Base-by-base conservation (phyloP, 1,284 basidiomycete species). In the Ceraceosorus guamensis region DNA sequence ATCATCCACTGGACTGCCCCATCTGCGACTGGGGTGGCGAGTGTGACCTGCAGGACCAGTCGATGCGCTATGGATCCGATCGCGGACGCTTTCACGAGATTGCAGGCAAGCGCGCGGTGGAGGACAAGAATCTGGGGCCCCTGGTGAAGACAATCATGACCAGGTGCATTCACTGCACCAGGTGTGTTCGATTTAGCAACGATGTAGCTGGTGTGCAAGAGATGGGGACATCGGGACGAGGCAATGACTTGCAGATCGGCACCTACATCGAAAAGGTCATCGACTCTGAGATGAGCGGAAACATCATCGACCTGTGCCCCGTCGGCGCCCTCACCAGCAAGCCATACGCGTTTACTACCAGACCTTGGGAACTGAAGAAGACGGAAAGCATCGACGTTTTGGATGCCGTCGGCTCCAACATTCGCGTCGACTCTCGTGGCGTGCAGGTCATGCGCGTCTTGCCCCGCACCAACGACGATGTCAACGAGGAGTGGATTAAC, bases 401-500 rank as follows among this genome's bases (percentile, higher is more conserved):
- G 75, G 95, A 99, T 76, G 95, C 91, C n/a, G 80, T 99, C 53
- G 95, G 95, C 41, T 91, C 89, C 67, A 98, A 97, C 79, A 96
- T 99, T 76, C 87, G 91, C 53, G 83, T 98, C 61, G 93, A 99
- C 79, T 95, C 92, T 52, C 85, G 93, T 45, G 92, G 92, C 55
- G 86, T 93, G 8, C 85, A 91, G 77, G 93, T 98, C 63, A 98
- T 98, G 91, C 87, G 93, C 50, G 84, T 99, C 69, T 90, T 95
- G 75, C 95, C 95, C 3, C 85, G 88, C 70, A 87, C 90, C 57
- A 98, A 98, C 78, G 93, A 98, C 78, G 90, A 96, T 68, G 87
- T 99, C 61, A 99, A 99, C 78, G 95, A 99, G 81, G 95, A 99
- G 79, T 98, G 95, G 93, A 95, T 99, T 78, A 92, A 85, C 78